Evolutionary conservation across 176 grass and related monocot species (phyloP), one percentile per base, ranked within the genome.

Genomic region (Neostapfia colusana): DNA sequence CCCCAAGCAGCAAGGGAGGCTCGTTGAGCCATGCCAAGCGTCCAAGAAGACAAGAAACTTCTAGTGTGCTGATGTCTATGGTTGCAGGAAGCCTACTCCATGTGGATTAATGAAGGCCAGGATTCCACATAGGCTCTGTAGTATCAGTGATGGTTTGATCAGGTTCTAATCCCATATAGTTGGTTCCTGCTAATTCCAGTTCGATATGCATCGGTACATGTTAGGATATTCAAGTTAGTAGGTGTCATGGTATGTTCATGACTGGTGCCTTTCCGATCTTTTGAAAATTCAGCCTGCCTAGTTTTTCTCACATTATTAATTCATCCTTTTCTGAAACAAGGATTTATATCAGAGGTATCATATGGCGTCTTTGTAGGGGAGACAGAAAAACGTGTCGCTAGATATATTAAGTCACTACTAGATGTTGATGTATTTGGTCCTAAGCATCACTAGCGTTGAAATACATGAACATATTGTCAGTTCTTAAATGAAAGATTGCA

Each of bases 1-100:
- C 58, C 56, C 41, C 67, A 91, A 91, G 59, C 78, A 83, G 27
- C 68, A 81, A 14, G 89, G 79, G 21, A 72, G 69, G 54, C 16
- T 81, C 50, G 43, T 28, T 4, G 83, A 87, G 26, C 27, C 72
- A 11, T 67, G 68, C 61, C 83, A 79, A 45, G 27, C 37, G 37
- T 4, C 6, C 37, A 38, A 6, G 37, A 38, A 38, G 37, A 43
- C 41, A 43, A 84, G 82, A 69, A 91, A 76, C 65, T 91, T 89
- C 56, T 81, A 81, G 81, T 17, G 24, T n/a, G n/a, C 0, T 40
- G 11, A 12, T 69, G 13, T 53, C 49, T 77, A 25, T 41, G 14
- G 21, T 78, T 42, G 18, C 27, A 14, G 12, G 49, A 73, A 75
- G 51, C 50, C 15, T 83, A 77, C 35, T 67, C 72, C 20, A 25